Base-by-base conservation (phyloP, 768 basidiomycete genomes). In the Tubosaeta sp. region DNA sequence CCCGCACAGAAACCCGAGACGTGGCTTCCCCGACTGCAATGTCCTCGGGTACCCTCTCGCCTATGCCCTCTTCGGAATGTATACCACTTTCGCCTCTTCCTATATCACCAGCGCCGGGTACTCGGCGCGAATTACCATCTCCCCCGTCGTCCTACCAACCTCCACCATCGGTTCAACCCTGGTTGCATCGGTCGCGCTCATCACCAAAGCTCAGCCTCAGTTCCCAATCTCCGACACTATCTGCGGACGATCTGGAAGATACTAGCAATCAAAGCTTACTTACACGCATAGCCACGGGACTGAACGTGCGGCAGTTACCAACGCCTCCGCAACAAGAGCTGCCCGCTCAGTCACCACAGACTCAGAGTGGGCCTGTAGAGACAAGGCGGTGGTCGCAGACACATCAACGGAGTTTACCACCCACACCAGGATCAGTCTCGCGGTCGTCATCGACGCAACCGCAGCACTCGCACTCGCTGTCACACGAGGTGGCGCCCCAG, bases 331-430 rank as follows among this genome's bases (percentile, higher is more conserved):
- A 58, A 17, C 66, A 58, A 38, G 53, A 58, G 9, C 49, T 57
- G 1, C 48, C 59, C 11, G 8, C 41, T 47, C 62, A 51, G 37
- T 53, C 55, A 46, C 39, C 59, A 51, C 50, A 58, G 49, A 46
- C 56, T 8, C 68, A 37, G 2, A 27, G 8, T n/a, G 56, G 51
- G 2, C 39, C 48, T 14, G 11, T 43, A 5, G 52, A 60, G 38
- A 59, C 55, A 56, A 65, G 57, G 49, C 62, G 62, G 17, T 41
- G 59, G 12, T 69, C 67, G 9, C 70, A 69, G 16, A 47, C 58
- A 3, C 50, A 48, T 38, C 68, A 71, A 31, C 73, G 77, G 47
- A 71, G 69, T 22, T 57, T 79, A 4, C 78, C 78, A 25, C 73
- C 69, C 0, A 75, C 77, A 13, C 76, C 77, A 17, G 53, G 44